Base-by-base conservation (phyloP, 2,329 filamentous ascomycete genomes). In the Colletotrichum lupini region DNA sequence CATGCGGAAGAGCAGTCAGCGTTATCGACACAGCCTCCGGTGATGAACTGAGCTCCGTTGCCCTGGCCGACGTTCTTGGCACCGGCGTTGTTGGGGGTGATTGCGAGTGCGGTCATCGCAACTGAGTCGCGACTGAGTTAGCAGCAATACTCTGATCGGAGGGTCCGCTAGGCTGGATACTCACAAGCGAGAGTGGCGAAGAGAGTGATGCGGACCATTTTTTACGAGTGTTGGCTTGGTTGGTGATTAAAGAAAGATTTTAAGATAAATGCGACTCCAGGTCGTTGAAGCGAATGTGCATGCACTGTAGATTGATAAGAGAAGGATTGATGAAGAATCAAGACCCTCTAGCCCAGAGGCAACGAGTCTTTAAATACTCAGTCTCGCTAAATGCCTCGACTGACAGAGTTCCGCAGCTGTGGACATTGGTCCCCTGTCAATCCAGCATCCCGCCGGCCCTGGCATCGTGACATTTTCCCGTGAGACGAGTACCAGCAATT, bases 11-110 rank as follows among this genome's bases (percentile, higher is more conserved):
- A 75, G 67, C 80, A 81, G 67, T 81, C 80, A 16, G 72, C 68
- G 58, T 80, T 66, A 46, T 72, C 75, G n/a, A 79, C 72, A 55
- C 80, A 81, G 22, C 76, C 75, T 37, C 79, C 80, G n/a, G 77
- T 79, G 69, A 79, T 80, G 67, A 81, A 81, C 55, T 81, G 80
- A 5, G 74, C 72, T 12, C 74, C 74, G 58, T 75, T 49, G 16
- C 74, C 72, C 35, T 58, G 37, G 58, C 72, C 74, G 22, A 75
- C 74, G 57, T 74, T 75, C 8, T 55, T 61, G 6, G 74, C 72
- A 5, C 74, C 74, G 16, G 72, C 74, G 24, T 75, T 76, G 69
- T 80, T 79, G 52, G 77, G 78, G 26, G 74, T 73, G 58, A 76
- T 75, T 57, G 75, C 76, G 12, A 77, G 37, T 26, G 72, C 76